Conservation (phyloP, 1,284 basidiomycete genomes). For the Taiwanofungus camphoratus region DNA sequence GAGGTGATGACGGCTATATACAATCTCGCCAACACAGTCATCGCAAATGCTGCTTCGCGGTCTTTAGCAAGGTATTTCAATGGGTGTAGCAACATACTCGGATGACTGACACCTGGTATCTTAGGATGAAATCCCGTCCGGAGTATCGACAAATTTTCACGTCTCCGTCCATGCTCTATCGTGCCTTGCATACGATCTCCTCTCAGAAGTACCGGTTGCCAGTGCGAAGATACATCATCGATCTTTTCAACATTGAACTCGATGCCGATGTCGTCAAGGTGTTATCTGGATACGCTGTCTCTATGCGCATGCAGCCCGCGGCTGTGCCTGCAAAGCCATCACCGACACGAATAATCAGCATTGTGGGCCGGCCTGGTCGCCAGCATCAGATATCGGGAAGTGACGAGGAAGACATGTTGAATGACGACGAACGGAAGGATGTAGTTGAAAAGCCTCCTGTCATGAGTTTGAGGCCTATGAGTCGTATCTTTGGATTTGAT, state of each 20-base stretch:
- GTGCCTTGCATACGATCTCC: constrained; percentile 81
- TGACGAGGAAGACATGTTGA: constrained; percentile 54
- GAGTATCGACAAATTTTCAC: constrained; percentile 74
- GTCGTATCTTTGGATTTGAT: constrained; percentile 57
- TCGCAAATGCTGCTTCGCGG: constrained; percentile 89
- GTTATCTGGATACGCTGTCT: constrained; percentile 42
- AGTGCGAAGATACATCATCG: constrained; percentile 87
- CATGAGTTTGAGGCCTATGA: constrained; percentile 53
- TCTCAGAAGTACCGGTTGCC: constrained; percentile 86
- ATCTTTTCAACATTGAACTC: constrained; percentile 84
- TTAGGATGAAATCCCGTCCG: constrained; percentile 75
- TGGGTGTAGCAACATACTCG: background rate
- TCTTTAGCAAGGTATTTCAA: constrained; percentile 67
- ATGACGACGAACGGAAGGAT: constrained; percentile 36
- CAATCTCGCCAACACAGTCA: constrained; percentile 93
- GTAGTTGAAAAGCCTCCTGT: constrained; percentile 43
- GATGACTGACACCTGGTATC: background rate
- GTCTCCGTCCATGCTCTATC: constrained; percentile 75
- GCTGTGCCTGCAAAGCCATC: constrained; percentile 2
- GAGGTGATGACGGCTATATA: constrained; percentile 88
- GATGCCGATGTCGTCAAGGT: constrained; percentile 50
- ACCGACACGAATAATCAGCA: constrained; percentile 41
- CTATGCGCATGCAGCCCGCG: constrained; percentile 11
- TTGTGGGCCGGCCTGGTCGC: constrained; percentile 44
- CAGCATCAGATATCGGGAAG: constrained; percentile 49